Percentiles rank a stretch among this genome's conserved stretches.
Evolutionary conservation across 805 yeast species (phyloP).

Genomic region (Barnettozyma salicaria): DNA sequence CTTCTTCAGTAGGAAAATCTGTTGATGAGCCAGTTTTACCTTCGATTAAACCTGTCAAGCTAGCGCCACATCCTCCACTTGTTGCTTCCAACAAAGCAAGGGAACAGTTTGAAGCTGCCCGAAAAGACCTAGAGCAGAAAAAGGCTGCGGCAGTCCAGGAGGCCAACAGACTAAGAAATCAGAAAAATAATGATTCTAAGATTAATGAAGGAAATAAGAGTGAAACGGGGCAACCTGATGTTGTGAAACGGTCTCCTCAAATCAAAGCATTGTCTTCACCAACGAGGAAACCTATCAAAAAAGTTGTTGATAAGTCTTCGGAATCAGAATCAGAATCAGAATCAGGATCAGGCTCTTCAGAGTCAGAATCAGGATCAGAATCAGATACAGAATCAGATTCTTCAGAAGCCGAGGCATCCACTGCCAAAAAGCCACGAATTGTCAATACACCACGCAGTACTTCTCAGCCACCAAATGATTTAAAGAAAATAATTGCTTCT

Average conservation of each 20-base stretch:
- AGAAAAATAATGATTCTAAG: neutral
- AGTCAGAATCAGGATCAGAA: conserved; percentile 19
- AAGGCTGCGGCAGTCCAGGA: neutral
- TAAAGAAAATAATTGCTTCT: conserved; percentile 17
- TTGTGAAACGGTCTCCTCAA: too few species aligned
- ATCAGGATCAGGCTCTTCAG: conserved; percentile 9
- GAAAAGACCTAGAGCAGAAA: conserved; percentile 5
- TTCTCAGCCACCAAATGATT: conserved; percentile 13
- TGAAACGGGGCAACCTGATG: neutral
- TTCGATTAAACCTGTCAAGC: too few species aligned
- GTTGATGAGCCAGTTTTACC: neutral
- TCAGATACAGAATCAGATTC: conserved; percentile 22
- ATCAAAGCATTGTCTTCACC: too few species aligned
- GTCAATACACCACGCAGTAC: conserved; percentile 42
- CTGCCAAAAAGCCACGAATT: conserved; percentile 34
- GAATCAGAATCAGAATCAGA: conserved; percentile 10
- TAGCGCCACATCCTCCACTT: too few species aligned
- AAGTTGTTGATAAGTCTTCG: conserved; percentile 8
- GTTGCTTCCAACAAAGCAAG: too few species aligned
- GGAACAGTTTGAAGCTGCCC: conserved; percentile 7
- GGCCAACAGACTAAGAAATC: too few species aligned
- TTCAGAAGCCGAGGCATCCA: conserved; percentile 27
- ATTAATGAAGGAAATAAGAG: neutral
- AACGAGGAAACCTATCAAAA: neutral
- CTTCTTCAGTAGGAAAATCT: neutral